Evolutionary conservation across 2,329 filamentous ascomycete genomes (phyloP).

Genomic region (Sclerotinia glacialis): DNA sequence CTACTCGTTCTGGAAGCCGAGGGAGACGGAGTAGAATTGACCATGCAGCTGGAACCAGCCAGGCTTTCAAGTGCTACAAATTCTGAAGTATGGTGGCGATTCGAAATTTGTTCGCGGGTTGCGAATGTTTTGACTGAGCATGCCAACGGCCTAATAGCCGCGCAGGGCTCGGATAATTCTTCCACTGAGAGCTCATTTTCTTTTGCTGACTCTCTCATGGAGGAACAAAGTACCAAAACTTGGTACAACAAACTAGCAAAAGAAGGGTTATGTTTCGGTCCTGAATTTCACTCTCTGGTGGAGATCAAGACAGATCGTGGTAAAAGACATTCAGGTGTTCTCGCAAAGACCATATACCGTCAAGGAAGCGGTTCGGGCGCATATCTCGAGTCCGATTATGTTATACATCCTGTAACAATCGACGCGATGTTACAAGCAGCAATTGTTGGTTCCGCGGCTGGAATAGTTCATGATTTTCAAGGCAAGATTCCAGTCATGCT

Average conservation of each 20-base stretch:
- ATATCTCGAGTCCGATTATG: slow-evolving; percentile 23
- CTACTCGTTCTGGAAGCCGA: neutral
- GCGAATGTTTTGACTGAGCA: slow-evolving; percentile 19
- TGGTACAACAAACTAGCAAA: slow-evolving; percentile 11
- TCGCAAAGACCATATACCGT: slow-evolving; percentile 21
- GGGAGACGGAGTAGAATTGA: slow-evolving; percentile 23
- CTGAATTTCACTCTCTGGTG: slow-evolving; percentile 17
- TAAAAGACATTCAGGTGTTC: neutral
- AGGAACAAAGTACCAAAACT: neutral
- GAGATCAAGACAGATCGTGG: slow-evolving; percentile 12
- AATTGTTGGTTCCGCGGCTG: slow-evolving; percentile 27
- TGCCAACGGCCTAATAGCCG: slow-evolving; percentile 23
- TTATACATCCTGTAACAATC: slow-evolving; percentile 56
- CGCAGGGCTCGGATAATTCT: slow-evolving; percentile 14
- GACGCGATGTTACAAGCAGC: slow-evolving; percentile 55
- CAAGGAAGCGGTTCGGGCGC: slow-evolving; percentile 16
- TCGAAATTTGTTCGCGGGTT: slow-evolving; percentile 19
- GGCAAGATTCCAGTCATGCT: slow-evolving; percentile 25
- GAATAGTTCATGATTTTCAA: slow-evolving; percentile 17
- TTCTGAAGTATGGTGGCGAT: slow-evolving; percentile 26
- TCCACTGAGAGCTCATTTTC: neutral
- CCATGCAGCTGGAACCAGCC: slow-evolving; percentile 18
- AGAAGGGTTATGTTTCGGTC: slow-evolving; percentile 17
- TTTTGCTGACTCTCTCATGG: neutral
- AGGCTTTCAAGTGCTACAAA: slow-evolving; percentile 15